Percentiles rank a stretch among this genome's conserved stretches.
Conservation (phyloP, 805 yeast species). For the Metschnikowia hibisci region DNA sequence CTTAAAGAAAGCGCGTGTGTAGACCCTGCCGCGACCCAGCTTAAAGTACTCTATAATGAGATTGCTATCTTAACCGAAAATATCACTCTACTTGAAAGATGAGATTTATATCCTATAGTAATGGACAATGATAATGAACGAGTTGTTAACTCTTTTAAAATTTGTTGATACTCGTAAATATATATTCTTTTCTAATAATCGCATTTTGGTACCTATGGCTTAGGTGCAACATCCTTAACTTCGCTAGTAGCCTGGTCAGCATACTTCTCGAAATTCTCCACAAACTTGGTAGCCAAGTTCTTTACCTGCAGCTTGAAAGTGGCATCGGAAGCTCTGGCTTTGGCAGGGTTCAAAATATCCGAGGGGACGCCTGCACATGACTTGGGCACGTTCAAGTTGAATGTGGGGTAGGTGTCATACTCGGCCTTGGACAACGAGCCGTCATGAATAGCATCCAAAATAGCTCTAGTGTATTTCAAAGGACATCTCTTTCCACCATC, state of each 20-base stretch:
- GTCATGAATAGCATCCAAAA: slow-evolving; percentile 88
- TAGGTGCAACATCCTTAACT: slow-evolving; percentile 93
- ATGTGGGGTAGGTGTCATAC: slow-evolving; percentile 80
- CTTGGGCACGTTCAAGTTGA: slow-evolving; percentile 85
- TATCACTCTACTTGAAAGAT: too few species aligned
- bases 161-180: too few species aligned
- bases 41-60: too few species aligned
- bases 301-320: slow-evolving; percentile 41
- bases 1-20: too few species aligned
- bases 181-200: neutral
- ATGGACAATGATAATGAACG: too few species aligned
- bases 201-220: slow-evolving; percentile 18
- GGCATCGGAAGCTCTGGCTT: slow-evolving; percentile 45
- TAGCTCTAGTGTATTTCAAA: slow-evolving; percentile 94
- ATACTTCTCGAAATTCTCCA: slow-evolving; percentile 84
- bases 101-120: too few species aligned
- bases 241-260: slow-evolving; percentile 77
- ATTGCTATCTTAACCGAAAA: too few species aligned
- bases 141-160: too few species aligned
- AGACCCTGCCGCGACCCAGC: too few species aligned
- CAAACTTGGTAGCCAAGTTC: slow-evolving; percentile 71
- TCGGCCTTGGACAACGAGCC: slow-evolving; percentile 79
- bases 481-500: slow-evolving; percentile 98
- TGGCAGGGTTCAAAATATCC: slow-evolving; percentile 82
- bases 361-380: slow-evolving; percentile 76